Conservation (phyloP, 176 grass and related monocot species). For the Juncus inflexus region DNA sequence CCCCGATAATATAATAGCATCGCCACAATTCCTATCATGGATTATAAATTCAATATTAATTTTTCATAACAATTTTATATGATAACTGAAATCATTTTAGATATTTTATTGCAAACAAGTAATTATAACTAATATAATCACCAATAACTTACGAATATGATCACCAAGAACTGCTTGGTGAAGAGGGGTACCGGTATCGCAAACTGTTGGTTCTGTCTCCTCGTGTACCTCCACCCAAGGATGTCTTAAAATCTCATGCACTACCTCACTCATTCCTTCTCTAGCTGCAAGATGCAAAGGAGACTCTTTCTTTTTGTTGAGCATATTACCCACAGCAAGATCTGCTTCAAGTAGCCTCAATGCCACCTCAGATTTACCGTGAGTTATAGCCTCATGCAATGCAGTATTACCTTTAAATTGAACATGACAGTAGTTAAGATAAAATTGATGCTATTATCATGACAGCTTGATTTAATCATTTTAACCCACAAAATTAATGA, state of each 20-base stretch:
- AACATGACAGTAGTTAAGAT: no score
- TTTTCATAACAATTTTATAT: no score
- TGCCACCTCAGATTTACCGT: conserved; percentile 27
- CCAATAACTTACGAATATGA: conserved; percentile 37
- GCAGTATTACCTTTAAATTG: conserved; percentile 34
- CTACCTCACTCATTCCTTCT: conserved; percentile 45
- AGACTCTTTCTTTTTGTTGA: conserved; percentile 40
- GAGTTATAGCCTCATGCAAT: conserved; percentile 52
- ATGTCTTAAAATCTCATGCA: conserved; percentile 29
- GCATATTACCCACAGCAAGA: conserved; percentile 19
- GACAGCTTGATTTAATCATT: no score
- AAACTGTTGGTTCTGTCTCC: conserved; percentile 18
- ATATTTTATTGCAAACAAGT: no score
- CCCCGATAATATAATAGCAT: conserved; percentile 33
- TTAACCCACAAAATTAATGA: no score
- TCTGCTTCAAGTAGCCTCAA: conserved; percentile 42
- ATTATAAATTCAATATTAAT: no score
- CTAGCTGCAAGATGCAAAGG: conserved; percentile 61
- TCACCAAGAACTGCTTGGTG: conserved; percentile 69
- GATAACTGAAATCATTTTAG: no score
- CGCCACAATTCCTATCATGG: conserved; percentile 40
- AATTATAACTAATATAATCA: no score
- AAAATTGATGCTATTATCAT: background rate
- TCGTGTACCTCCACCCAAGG: conserved; percentile 27
- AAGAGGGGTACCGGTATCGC: conserved; percentile 43